A percentile compares a stretch with the other conserved stretches of the same genome.
Conservation (phyloP, 2,329 filamentous ascomycete genomes). For the Colletotrichum phormii region DNA sequence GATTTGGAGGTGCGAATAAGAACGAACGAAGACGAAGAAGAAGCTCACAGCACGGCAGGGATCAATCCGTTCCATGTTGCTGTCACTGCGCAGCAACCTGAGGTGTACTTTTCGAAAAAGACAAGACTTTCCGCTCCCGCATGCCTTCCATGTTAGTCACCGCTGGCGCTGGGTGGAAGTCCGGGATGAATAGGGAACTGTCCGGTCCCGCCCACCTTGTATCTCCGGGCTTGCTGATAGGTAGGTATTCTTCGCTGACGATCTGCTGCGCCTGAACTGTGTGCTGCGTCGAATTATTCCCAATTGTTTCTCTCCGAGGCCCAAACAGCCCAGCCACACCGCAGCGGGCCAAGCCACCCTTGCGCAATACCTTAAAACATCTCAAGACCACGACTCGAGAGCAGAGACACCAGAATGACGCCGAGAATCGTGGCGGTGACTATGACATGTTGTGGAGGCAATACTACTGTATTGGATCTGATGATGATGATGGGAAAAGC, state of each 20-base stretch:
- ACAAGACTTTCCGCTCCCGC: slow-evolving; percentile 19
- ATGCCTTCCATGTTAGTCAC: neutral
- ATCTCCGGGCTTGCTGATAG: no score
- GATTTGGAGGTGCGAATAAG: slow-evolving; percentile 4
- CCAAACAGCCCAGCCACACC: slow-evolving; percentile 1
- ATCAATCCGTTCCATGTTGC: neutral
- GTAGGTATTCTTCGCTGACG: neutral
- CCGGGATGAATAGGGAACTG: neutral
- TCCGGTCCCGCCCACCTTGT: neutral
- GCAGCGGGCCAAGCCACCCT: slow-evolving; percentile 8
- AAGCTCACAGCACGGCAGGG: neutral
- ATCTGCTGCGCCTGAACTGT: slow-evolving; percentile 5
- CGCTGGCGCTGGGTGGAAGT: neutral
- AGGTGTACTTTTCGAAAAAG: neutral
- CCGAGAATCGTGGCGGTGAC: slow-evolving; percentile 21
- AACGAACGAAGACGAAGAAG: neutral
- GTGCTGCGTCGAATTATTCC: neutral
- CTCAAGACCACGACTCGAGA: neutral
- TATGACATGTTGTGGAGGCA: neutral
- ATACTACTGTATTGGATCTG: no score
- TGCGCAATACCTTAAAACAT: neutral
- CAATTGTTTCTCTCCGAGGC: neutral
- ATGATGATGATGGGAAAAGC: no score
- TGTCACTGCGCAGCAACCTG: slow-evolving; percentile 14
- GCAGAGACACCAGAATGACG: slow-evolving; percentile 8